These are phyloP conservation scores for Mycena olivaceomarginata DNA, from an alignment of 768 basidiomycete species.

Conservation along the genomic window DNA sequence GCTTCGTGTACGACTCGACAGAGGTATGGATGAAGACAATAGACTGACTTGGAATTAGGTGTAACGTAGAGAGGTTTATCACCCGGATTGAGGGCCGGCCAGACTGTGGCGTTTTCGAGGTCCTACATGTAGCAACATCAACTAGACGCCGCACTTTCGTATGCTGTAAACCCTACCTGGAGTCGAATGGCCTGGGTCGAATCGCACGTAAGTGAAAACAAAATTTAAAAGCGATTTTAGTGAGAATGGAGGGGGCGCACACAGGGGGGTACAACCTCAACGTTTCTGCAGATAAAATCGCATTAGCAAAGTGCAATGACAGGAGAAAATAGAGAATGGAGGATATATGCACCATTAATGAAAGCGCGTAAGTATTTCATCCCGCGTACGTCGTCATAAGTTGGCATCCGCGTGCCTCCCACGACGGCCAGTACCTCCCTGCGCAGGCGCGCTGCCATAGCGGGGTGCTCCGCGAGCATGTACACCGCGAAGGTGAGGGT, in stretches of 20 bases:
- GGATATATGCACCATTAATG: constrained; percentile 44
- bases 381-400: constrained; percentile 57
- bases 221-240: background rate
- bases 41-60: constrained; percentile 47
- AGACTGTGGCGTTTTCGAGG: constrained; percentile 29
- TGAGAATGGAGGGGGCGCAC: constrained; percentile 6
- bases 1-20: background rate
- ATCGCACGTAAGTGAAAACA: background rate
- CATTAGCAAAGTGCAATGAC: too few relatives aligned
- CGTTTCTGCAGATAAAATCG: constrained; percentile 15
- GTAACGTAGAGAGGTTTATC: constrained; percentile 53
- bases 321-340: too few relatives aligned
- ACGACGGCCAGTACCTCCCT: constrained; percentile 58
- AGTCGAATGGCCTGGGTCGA: constrained; percentile 17
- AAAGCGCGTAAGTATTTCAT: constrained; percentile 66
- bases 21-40: background rate
- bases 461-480: constrained; percentile 60
- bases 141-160: too few relatives aligned
- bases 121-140: background rate
- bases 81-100: constrained; percentile 34
- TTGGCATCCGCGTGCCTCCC: constrained; percentile 53
- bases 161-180: constrained; percentile 2
- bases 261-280: constrained; percentile 43
- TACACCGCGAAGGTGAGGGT: constrained; percentile 60
- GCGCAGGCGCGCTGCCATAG: constrained; percentile 54